Conservation (phyloP, 2,329 filamentous ascomycete species). For the Cadophora luteo-olivacea region DNA sequence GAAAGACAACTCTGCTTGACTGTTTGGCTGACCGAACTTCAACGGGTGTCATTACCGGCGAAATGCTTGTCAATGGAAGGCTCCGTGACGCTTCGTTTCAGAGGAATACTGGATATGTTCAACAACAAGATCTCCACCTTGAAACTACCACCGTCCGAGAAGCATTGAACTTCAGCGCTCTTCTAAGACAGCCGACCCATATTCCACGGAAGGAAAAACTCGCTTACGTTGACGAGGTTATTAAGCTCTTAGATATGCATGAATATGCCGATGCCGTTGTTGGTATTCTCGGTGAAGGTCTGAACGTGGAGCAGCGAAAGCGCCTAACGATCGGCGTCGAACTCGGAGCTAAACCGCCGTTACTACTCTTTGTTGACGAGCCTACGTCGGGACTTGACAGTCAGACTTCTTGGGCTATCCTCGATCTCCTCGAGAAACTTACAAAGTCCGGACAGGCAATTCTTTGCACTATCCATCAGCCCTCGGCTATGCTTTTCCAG, state of each 20-base stretch:
- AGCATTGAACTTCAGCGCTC: slow-evolving; percentile 83
- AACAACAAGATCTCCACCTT: slow-evolving; percentile 91
- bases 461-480: slow-evolving; percentile 94
- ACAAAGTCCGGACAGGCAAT: slow-evolving; percentile 90
- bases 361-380: no score
- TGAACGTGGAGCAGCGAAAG: slow-evolving; percentile 74
- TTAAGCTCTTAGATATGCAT: slow-evolving; percentile 89
- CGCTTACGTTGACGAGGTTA: slow-evolving; percentile 88
- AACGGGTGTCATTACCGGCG: slow-evolving; percentile 87
- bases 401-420: slow-evolving; percentile 94
- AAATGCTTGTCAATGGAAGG: slow-evolving; percentile 62
- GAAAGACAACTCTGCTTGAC: slow-evolving; percentile 86
- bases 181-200: slow-evolving; percentile 82
- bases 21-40: slow-evolving; percentile 81
- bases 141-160: slow-evolving; percentile 84
- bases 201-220: slow-evolving; percentile 80
- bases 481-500: slow-evolving; percentile 76
- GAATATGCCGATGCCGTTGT: slow-evolving; percentile 91
- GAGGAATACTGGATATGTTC: slow-evolving; percentile 89
- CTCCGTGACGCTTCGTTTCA: slow-evolving; percentile 71
- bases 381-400: no score
- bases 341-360: no score
- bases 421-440: slow-evolving; percentile 86
- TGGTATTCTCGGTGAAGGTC: slow-evolving; percentile 87
- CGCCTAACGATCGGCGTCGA: no score